A percentile compares a stretch with the other conserved stretches of the same genome.
These are phyloP conservation scores for Solanum okadae DNA, from an alignment of 257 asterid genomes.

Conservation along the genomic window DNA sequence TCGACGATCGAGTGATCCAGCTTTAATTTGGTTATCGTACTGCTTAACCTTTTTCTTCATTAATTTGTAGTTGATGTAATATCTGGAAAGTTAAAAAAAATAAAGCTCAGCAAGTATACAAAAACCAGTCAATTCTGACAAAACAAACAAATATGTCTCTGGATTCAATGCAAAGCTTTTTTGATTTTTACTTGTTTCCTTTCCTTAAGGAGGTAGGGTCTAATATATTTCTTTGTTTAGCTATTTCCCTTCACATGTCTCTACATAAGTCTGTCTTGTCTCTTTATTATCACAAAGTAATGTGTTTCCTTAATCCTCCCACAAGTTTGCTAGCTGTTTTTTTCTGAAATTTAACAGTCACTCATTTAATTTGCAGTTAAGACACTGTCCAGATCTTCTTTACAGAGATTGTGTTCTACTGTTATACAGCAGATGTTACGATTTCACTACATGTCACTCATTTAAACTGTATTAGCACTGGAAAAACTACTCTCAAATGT, in stretches of 20 bases:
- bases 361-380: neutral
- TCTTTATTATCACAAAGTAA: neutral
- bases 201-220: neutral
- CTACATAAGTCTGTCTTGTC: neutral
- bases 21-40: conserved; percentile 60
- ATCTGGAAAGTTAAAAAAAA: conserved; percentile 36
- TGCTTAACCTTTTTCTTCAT: conserved; percentile 92
- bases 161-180: neutral
- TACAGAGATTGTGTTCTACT: neutral
- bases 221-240: neutral
- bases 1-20: conserved; percentile 58
- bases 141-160: neutral
- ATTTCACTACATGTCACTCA: neutral
- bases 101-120: neutral
- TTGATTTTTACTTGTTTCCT: neutral
- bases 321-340: neutral
- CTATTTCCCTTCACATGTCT: neutral
- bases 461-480: neutral
- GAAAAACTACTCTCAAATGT: neutral
- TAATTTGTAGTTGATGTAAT: conserved; percentile 92
- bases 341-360: neutral
- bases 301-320: neutral
- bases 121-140: neutral
- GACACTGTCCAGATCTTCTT: neutral
- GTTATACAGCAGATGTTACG: neutral